Conservation (phyloP, 345 rosid genomes). For the Syzygium aromaticum region DNA sequence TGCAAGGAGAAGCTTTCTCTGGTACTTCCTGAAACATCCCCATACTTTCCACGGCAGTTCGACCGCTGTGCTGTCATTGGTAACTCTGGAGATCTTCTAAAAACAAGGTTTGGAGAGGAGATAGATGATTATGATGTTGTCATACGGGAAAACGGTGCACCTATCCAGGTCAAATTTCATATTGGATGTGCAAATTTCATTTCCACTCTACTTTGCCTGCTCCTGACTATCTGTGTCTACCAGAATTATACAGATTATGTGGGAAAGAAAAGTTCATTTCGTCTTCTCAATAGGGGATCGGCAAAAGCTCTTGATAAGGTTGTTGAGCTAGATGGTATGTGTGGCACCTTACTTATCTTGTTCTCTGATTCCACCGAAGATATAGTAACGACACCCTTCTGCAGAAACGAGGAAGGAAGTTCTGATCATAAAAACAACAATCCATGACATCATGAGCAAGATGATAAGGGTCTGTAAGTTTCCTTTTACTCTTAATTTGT, state of each 20-base stretch:
- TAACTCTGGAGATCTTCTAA: slow-evolving; percentile 89
- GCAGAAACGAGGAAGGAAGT: slow-evolving; percentile 78
- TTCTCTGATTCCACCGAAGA: not conserved
- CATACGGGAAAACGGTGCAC: slow-evolving; percentile 90
- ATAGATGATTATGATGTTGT: slow-evolving; percentile 85
- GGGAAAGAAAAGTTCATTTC: slow-evolving; percentile 81
- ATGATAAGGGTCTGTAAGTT: slow-evolving; percentile 70
- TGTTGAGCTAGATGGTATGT: slow-evolving; percentile 88
- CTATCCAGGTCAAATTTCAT: slow-evolving; percentile 47
- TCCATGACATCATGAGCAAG: slow-evolving; percentile 92
- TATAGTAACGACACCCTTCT: not conserved
- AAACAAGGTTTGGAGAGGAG: slow-evolving; percentile 85
- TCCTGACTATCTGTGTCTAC: not conserved
- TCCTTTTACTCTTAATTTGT: slow-evolving; percentile 1
- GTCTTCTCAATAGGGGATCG: slow-evolving; percentile 92
- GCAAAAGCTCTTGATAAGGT: slow-evolving; percentile 99
- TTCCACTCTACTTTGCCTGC: not conserved
- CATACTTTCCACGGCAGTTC: slow-evolving; percentile 73
- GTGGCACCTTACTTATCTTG: not conserved
- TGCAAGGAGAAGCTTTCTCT: slow-evolving; percentile 81
- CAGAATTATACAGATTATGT: slow-evolving; percentile 74
- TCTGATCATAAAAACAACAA: slow-evolving; percentile 78
- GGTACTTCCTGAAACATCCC: slow-evolving; percentile 81
- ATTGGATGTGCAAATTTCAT: not conserved
- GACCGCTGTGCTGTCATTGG: slow-evolving; percentile 93